Conservation (phyloP, 208 protist genomes). For the Leishmania amazonensis region DNA sequence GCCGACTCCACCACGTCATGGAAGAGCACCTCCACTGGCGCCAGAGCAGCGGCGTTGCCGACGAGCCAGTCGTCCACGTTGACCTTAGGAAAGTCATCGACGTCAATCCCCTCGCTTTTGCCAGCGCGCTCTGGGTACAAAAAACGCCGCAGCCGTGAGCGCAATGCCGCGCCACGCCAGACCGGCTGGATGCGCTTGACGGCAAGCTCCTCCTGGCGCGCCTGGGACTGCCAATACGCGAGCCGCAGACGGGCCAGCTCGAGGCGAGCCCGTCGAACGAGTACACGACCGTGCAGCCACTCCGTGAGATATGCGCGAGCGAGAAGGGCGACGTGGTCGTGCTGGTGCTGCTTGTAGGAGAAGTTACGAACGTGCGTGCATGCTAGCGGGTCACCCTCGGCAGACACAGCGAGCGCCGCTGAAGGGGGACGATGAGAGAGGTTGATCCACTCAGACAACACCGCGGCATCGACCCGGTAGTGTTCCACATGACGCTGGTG, state of each 20-base stretch:
- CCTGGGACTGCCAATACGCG: conserved; percentile 20
- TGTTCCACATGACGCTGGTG: conserved; percentile 1
- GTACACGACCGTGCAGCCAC: conserved; percentile 21
- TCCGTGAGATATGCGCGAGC: conserved; percentile 25
- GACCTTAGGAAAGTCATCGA: conserved; percentile 50
- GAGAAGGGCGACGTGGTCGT: conserved; percentile 7
- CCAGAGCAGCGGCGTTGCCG: conserved; percentile 14
- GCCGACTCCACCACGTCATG: conserved; percentile 43
- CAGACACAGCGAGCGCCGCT: background rate
- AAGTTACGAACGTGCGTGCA: conserved; percentile 19
- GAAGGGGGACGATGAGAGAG: background rate
- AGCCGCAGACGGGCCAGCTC: conserved; percentile 1
- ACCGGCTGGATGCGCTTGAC: conserved; percentile 79
- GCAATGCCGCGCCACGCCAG: conserved; percentile 81
- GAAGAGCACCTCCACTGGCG: conserved; percentile 37
- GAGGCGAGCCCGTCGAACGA: conserved; percentile 14
- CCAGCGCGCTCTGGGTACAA: conserved; percentile 17
- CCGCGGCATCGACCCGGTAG: conserved; percentile 7
- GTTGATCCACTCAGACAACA: conserved; percentile 5
- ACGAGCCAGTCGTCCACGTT: conserved; percentile 35
- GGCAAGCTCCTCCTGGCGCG: conserved; percentile 46
- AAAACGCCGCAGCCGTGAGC: conserved; percentile 65
- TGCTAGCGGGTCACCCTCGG: background rate
- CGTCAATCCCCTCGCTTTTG: conserved; percentile 47
- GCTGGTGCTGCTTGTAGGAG: conserved; percentile 9